A percentile compares a stretch with the other conserved stretches of the same genome.
phyloP scores from a whole-genome alignment of 164 flowering plant genomes.

The Paratinospora sagittata region DNA sequence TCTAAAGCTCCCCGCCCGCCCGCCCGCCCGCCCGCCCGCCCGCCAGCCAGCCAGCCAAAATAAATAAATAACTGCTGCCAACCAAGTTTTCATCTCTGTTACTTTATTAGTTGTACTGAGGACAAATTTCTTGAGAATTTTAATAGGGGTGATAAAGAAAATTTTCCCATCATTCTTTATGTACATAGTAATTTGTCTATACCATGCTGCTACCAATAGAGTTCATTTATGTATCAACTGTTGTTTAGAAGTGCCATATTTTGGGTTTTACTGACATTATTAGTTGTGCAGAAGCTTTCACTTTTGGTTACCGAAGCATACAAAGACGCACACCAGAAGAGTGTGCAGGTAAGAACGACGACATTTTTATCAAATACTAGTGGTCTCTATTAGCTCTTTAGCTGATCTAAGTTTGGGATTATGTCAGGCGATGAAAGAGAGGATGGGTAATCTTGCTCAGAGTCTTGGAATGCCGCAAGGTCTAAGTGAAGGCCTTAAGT shows the following conservation, averaged over 20 bases:
- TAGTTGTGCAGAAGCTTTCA: constrained; percentile 59
- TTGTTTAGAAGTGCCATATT: neutral
- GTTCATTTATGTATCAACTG: neutral
- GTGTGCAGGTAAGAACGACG: constrained; percentile 55
- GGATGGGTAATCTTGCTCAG: constrained; percentile 90
- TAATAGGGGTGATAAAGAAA: neutral
- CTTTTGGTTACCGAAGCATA: constrained; percentile 82
- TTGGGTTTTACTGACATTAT: neutral
- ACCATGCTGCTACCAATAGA: neutral
- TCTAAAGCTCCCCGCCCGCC: too few relatives aligned
- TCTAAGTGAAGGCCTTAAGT: constrained; percentile 55
- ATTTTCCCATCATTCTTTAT: neutral
- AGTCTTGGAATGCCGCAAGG: constrained; percentile 95
- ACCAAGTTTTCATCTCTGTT: neutral
- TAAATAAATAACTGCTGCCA: too few relatives aligned
- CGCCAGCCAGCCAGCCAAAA: too few relatives aligned
- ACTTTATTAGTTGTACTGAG: neutral
- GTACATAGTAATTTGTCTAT: neutral
- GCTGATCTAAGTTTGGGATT: neutral
- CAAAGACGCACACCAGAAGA: constrained; percentile 94
- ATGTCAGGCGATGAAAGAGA: constrained; percentile 88
- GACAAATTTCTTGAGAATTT: neutral
- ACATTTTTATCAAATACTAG: neutral
- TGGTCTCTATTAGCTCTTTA: neutral
- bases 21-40: too few relatives aligned